These are phyloP conservation scores for Fusarium buharicum DNA, from an alignment of 2,329 filamentous ascomycete genomes.

Conservation along the genomic window DNA sequence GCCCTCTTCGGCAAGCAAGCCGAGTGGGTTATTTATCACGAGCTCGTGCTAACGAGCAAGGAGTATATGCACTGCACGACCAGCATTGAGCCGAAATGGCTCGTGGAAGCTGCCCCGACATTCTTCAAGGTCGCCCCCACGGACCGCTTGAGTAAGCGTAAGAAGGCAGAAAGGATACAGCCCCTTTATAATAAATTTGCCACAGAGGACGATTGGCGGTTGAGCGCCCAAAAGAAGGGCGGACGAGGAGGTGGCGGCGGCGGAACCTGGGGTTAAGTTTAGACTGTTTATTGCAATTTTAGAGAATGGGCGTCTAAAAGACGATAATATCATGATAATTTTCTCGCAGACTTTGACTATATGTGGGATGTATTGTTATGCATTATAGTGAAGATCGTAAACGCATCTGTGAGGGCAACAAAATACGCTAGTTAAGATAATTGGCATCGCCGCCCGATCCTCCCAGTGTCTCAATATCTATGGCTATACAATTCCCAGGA, in stretches of 20 bases:
- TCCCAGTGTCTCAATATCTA: too few species aligned
- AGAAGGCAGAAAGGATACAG: conserved; percentile 94
- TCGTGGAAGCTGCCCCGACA: conserved; percentile 96
- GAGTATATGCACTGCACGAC: conserved; percentile 99
- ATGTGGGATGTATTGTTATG: not conserved
- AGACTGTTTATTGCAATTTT: not conserved
- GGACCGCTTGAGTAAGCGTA: conserved; percentile 86
- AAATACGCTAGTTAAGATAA: too few species aligned
- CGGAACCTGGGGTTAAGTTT: conserved; percentile 84
- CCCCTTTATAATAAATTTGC: conserved; percentile 94
- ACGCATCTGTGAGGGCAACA: too few species aligned
- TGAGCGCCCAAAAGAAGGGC: conserved; percentile 86
- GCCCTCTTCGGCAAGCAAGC: conserved; percentile 95
- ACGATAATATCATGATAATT: not conserved
- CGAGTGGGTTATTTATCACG: conserved; percentile 96
- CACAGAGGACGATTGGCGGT: conserved; percentile 92
- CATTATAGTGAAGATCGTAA: too few species aligned
- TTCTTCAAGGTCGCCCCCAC: conserved; percentile 98
- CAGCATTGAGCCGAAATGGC: conserved; percentile 90
- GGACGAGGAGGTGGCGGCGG: conserved; percentile 86
- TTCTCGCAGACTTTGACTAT: not conserved
- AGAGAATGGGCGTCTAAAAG: not conserved
- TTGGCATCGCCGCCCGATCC: too few species aligned
- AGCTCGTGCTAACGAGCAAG: conserved; percentile 89
- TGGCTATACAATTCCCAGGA: too few species aligned